Base-by-base conservation (phyloP, 2,329 filamentous ascomycete genomes). In the Pleomassaria siparia region DNA sequence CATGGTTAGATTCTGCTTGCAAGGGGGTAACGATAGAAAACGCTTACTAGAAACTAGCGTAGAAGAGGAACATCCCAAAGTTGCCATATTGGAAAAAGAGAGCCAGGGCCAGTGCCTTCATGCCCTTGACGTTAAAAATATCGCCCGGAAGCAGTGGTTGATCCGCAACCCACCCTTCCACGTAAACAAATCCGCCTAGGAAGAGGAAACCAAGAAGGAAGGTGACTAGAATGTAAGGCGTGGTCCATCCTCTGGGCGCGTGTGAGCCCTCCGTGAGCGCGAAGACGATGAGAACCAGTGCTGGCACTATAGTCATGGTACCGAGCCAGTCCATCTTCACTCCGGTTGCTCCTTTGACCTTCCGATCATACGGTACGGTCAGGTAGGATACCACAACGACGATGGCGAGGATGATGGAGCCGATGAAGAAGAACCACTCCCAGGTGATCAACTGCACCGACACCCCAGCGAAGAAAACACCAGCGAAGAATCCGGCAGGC, bases 241-340 rank as follows among this genome's bases (percentile, higher is more conserved):
- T 89, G n/a, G 69, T 74, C 87, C 88, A 92, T 1, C 85, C 82
- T 2, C 83, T 64, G 0, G 84, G 80, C 0, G 86, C 86, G 64
- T 89, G 83, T 0, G 84, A 80, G 7, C 84, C 85, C 40, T 89
- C 85, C 0, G 88, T 91, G 43, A 94, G 80, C 0, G 88, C 86
- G 58, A 85, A 92, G 0, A 90, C 85, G 8, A 89, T 75, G 21
- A 94, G 76, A 2, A 87, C 76, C 11, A 91, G 68, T 0, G 85
- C 88, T 7, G 69, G 63, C 1, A 71, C 58, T 8, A 71, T 63
- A 5, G 66, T 70, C 0, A 58, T 47, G 2, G 66, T 59, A 10
- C 69, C 69, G 51, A 58, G 55, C 69, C 69, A 72, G 43, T 72
- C 69, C 69, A 72, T 71, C 46, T 59, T 67, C 6, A 68, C 47